Conservation (phyloP, 78 protist species). For the Protostelium mycophagum region DNA sequence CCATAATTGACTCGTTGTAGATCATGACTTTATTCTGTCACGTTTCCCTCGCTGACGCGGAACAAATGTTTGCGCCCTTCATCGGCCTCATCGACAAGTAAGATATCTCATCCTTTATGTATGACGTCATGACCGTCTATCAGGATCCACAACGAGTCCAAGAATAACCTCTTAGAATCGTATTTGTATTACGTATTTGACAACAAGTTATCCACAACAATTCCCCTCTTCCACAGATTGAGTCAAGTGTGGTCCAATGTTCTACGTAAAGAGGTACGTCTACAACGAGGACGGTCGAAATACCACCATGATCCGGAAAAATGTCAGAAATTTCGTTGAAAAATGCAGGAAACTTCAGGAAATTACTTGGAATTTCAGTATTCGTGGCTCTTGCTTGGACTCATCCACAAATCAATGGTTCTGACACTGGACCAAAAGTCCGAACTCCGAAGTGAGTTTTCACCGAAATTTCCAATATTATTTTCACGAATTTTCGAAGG, state of each 20-base stretch:
- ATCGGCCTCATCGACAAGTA: not conserved
- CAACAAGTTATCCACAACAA: no score
- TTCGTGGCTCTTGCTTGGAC: conserved; percentile 52
- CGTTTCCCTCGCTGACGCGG: not conserved
- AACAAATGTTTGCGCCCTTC: not conserved
- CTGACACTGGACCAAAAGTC: not conserved
- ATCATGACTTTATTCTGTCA: not conserved
- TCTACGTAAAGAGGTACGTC: not conserved
- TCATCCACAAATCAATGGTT: conserved; percentile 51
- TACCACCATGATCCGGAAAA: no score
- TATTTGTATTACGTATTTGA: not conserved
- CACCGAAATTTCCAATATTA: no score
- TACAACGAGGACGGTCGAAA: no score
- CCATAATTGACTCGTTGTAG: not conserved
- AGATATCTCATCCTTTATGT: not conserved
- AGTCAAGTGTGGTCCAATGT: conserved; percentile 1
- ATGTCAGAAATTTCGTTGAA: no score
- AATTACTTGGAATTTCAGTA: conserved; percentile 33
- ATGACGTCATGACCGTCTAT: no score
- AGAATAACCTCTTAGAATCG: not conserved
- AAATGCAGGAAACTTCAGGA: no score
- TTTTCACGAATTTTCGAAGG: no score
- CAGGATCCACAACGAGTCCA: not conserved
- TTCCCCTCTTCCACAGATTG: not conserved
- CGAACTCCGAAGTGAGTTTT: not conserved